Evolutionary conservation across 148 eudicot genomes (phyloP), one percentile per base, ranked within the genome.

Genomic region (Simmondsia chinensis): DNA sequence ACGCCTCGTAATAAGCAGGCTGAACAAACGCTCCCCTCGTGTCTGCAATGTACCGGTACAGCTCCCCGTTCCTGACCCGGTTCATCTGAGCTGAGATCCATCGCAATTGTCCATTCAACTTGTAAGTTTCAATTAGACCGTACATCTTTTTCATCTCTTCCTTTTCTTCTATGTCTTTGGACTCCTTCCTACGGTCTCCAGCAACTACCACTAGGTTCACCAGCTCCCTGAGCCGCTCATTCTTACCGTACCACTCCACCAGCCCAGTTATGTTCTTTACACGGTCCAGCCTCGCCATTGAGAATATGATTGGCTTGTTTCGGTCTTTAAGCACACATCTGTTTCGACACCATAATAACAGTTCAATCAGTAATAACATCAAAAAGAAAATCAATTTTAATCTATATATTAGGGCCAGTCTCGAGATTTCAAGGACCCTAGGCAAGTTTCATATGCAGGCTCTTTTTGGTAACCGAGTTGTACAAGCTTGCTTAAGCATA

Each of bases 31-130:
- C 83, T 9, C 99, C 99, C 47, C 21, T 68, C 2, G 88, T 79
- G 70, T 91, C 99, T 0, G 95, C 94, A 50, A 91, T 77, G 81
- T 43, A 86, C 8, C 99, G 80, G 56, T 91, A 85, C 11, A 91
- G 86, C 56, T 91, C 99, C 6, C 99, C 99, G 17, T 91, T 91
- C 54, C 99, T 76, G 26, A 82, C 86, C 4, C 99, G 55, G 70
- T 86, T 82, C 99, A 91, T 91, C 52, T 91, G 99, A 6, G 99
- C 87, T 1, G 99, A 91, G 39, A 91, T 91, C 99, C 99, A 91
- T 23, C 99, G 65, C 55, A 91, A 91, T 20, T 91, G 95, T 19
- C 94, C 95, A 17, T 91, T 63, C 51, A 91, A 56, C 5, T 86
- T 72, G 68, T 91, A 66, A 30, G 71, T 64, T 14, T 91, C 94